Evolutionary conservation across 2,329 filamentous ascomycete genomes (phyloP).

Genomic region (Cadophora sp.): DNA sequence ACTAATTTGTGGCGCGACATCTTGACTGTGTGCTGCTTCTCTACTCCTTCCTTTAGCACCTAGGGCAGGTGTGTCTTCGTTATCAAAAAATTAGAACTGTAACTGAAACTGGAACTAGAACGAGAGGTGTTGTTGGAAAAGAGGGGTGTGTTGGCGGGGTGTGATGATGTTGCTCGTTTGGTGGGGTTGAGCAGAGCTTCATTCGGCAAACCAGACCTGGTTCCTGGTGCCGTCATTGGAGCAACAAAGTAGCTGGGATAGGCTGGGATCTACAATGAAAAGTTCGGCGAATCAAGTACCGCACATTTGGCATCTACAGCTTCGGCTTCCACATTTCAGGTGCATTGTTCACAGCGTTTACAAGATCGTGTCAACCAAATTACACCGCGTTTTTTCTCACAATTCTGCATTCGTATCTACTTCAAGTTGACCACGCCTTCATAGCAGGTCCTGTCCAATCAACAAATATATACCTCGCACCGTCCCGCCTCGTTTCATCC

Average conservation of each 20-base stretch:
- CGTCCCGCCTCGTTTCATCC: slow-evolving; percentile 5
- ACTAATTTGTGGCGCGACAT: slow-evolving; percentile 50
- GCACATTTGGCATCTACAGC: background rate
- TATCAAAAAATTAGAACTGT: background rate
- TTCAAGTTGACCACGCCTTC: background rate
- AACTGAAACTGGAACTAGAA: background rate
- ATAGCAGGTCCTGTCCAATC: background rate
- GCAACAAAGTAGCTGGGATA: background rate
- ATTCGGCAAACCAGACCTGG: background rate
- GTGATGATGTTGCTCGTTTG: background rate
- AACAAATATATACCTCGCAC: background rate
- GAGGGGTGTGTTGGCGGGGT: slow-evolving; percentile 3
- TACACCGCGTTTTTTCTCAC: background rate
- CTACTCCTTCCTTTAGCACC: background rate
- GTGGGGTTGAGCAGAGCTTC: slow-evolving; percentile 8
- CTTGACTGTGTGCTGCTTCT: slow-evolving; percentile 14
- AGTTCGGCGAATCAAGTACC: background rate
- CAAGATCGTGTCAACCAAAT: background rate
- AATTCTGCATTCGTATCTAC: background rate
- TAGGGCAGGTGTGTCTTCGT: background rate
- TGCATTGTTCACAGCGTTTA: background rate
- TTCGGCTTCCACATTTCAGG: background rate
- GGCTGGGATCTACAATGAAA: no score
- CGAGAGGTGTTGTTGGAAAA: background rate
- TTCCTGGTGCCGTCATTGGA: slow-evolving; percentile 8